Conservation (phyloP, 75 land plant species). For the Ceratopteris richardii region DNA sequence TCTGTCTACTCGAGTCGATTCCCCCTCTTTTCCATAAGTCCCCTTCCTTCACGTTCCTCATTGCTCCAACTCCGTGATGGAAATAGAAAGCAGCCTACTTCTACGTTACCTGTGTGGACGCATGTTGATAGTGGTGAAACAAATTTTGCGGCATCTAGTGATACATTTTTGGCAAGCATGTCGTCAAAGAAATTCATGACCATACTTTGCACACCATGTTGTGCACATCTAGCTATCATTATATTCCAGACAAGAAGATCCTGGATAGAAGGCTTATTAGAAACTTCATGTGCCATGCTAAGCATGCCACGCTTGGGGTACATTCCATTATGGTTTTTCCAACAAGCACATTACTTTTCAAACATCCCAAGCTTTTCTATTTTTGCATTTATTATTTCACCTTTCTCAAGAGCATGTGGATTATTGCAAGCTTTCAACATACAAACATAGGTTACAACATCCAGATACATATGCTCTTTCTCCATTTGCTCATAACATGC, state of each 20-base stretch:
- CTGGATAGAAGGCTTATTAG: conserved; percentile 18
- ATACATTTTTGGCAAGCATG: conserved; percentile 21
- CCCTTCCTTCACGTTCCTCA: too few species aligned
- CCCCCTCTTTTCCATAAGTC: too few species aligned
- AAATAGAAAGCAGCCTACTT: conserved; percentile 12
- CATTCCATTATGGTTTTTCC: conserved; percentile 12
- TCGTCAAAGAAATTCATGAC: conserved; percentile 11
- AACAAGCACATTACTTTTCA: conserved; percentile 6
- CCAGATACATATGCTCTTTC: conserved; percentile 10
- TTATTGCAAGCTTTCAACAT: conserved; percentile 39
- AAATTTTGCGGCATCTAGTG: conserved; percentile 21
- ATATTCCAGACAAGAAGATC: conserved; percentile 35
- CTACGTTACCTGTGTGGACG: conserved; percentile 13
- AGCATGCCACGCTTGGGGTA: conserved; percentile 21
- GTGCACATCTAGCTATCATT: conserved; percentile 19
- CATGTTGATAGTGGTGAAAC: conserved; percentile 24
- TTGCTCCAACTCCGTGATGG: too few species aligned
- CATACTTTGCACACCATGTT: conserved; percentile 11
- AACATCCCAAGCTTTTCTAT: conserved; percentile 5
- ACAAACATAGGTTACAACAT: conserved; percentile 21
- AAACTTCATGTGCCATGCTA: conserved; percentile 19
- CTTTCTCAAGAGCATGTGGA: conserved; percentile 29
- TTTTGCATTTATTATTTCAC: conserved; percentile 12
- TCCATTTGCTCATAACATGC: conserved; percentile 37
- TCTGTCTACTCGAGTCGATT: too few species aligned